Base-by-base conservation (phyloP, 306 rosid genomes). In the Trichosanthes truncata region DNA sequence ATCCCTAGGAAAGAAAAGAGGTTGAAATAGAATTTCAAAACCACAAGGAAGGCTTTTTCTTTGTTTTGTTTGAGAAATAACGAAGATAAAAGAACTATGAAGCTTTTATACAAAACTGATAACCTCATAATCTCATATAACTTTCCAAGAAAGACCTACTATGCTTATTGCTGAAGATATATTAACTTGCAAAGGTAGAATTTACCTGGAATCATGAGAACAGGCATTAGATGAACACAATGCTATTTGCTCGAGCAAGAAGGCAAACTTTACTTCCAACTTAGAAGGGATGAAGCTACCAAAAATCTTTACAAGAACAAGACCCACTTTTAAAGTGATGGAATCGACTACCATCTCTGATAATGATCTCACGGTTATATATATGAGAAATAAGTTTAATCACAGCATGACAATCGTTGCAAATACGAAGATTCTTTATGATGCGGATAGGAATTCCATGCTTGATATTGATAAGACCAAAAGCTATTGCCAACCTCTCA, bases 221-320 rank as follows among this genome's bases (percentile, higher is more conserved):
- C 43, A 18, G 8, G n/a, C 12, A 71, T 23, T 21, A 12, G 61
- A 49, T 74, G 61, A 26, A 74, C 25, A 31, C 2, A 17, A 74
- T 7, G 78, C 25, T 48, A 31, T 23, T 48, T 49, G 78, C 43
- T 74, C 41, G 4, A 46, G 61, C 29, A 74, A 26, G 17, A 29
- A 31, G 25, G 18, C 7, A 76, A 38, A 67, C 48, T 35, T 36
- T 33, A 76, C 9, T 4, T 51, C 67, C 79, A 4, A 21, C 45
- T 49, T 8, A 26, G 60, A 48, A 26, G 78, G 11, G 26, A 9
- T 25, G 56, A 78, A 35, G 36, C 88, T 87, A 89, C 91, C 92
- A 89, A 85, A 90, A 87, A 81, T 89, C 87, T 73, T 86, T 80
- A 85, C 93, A 91, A 63, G 93, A 86, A 82, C 93, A 89, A 7